phyloP scores from a whole-genome alignment of 495 filamentous ascomycete genomes.

The Paragyromitra xinjiangensis region DNA sequence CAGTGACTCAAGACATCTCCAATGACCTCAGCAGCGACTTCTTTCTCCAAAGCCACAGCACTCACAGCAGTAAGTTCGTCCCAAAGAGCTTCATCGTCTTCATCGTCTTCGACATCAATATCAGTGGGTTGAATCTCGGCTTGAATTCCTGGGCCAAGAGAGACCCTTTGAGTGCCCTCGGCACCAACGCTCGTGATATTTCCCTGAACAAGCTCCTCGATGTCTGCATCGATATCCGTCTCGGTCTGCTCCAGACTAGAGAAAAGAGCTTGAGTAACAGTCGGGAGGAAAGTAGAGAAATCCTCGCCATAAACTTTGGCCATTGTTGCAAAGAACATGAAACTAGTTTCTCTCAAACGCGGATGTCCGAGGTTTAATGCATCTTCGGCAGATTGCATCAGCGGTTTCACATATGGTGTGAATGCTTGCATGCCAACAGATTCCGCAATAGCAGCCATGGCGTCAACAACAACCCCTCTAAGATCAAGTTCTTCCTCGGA shows the following conservation, averaged over 20 bases:
- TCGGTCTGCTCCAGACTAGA: conserved; percentile 89
- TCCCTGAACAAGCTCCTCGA: conserved; percentile 76
- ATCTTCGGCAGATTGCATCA: conserved; percentile 92
- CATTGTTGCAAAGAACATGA: conserved; percentile 93
- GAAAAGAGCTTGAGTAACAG: conserved; percentile 84
- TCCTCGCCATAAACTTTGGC: conserved; percentile 93
- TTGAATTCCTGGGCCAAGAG: conserved; percentile 65
- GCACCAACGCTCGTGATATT: conserved; percentile 83
- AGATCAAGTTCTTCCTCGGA: conserved; percentile 89
- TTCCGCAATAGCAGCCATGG: conserved; percentile 88
- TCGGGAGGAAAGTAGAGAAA: conserved; percentile 84
- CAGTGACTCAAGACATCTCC: conserved; percentile 91
- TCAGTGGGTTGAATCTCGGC: conserved; percentile 66
- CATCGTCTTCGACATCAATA: conserved; percentile 75
- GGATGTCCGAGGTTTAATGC: conserved; percentile 89
- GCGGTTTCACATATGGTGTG: conserved; percentile 83
- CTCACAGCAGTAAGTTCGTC: conserved; percentile 73
- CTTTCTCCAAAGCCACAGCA: conserved; percentile 91
- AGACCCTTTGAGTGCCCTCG: conserved; percentile 65
- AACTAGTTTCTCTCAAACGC: conserved; percentile 90
- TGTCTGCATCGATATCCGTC: conserved; percentile 80
- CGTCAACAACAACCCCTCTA: conserved; percentile 85
- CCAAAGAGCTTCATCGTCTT: conserved; percentile 63
- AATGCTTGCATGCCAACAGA: conserved; percentile 88
- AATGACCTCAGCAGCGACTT: conserved; percentile 93